Base-by-base conservation (phyloP, 2,329 filamentous ascomycete genomes). In the Hypoxylon sp. region DNA sequence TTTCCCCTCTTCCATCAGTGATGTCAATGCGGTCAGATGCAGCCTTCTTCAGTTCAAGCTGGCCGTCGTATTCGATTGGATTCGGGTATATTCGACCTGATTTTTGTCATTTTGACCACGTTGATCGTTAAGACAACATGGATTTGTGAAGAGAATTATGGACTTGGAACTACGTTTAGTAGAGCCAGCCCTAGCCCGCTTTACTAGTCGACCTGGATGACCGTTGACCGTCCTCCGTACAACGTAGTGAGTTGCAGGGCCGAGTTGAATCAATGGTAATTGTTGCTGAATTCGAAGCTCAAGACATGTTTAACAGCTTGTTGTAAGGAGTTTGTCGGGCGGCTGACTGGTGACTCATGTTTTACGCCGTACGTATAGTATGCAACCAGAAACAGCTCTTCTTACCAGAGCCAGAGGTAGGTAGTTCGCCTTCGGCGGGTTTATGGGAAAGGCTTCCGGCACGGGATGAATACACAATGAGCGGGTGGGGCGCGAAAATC, bases 101-200 rank as follows among this genome's bases (percentile, higher is more conserved):
- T 51, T 53, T 43, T 52, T 27, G 34, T 54, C 39, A 34, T 46
- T 57, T 51, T 41, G 43, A 30, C 46, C 14, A 16, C 43, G 11
- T 19, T 53, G 32, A 52, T 56, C 25, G 23, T 7, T 63, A 45
- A 25, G 53, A 50, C 37, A 53, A n/a, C 43, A 47, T 58, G 32
- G 54, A 51, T 46, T 51, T 48, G 43, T 11, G 29, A 50, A 47
- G 51, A 50, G 37, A 62, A 63, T 56, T 67, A 69, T 60, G 64
- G 64, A 45, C 16, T 58, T 12, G 47, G 61, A 50, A 9, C 64
- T 65, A 67, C 58, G 67, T 67, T 67, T 67, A 61, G 67, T 34
- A 61, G 46, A 59, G 14, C 25, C 34, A 25, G 46, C 29, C 58
- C 34, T 59, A 52, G 34, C 52, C 32, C 37, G 60, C 45, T 52